Base-by-base conservation (phyloP, 164 flowering plant species). In the Buxus sempervirens region DNA sequence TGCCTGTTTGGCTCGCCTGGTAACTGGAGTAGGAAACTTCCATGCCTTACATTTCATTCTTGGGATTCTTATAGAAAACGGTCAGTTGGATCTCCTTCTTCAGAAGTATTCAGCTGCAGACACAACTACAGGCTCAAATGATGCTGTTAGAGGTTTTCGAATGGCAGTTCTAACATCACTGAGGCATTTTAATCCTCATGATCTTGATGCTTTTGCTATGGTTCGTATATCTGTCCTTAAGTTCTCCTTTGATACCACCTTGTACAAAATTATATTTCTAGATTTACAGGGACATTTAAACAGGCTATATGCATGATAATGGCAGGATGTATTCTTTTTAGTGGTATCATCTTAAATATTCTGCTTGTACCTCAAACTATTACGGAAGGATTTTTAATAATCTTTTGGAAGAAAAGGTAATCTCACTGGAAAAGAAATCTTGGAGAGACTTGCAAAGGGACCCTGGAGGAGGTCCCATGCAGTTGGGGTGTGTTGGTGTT, bases 1-100 rank as follows among this genome's bases (percentile, higher is more conserved):
- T 78, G 64, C 95, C 66, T 96, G 99, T 74, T 84, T 96, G 84
- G 99, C 98, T 78, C 96, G 98, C 42, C 80, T 96, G 64, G 87
- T 96, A 27, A 96, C 97, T 58, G 99, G 98, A 73, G 98, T 96
- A 69, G 96, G 96, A 74, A 96, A 96, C 77, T 96, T 96, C 74
- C 93, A 91, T 85, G 90, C 97, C 51, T 87, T 96, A 53, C 82
- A 88, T 81, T 96, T 96, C 79, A 93, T 96, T 73, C 92, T 96
- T 48, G 93, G 93, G 60, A 91, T 96, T 77, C 97, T 96, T 27
- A 90, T 93, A 41, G 98, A 93, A 71, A 96, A 96, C 82, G 99
- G 97, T 28, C 98, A 93, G 68, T 77, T 93, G 55, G 93, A 96
- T 77, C 91, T 93, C 71, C 91, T 96, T 65, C 97, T 96, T 73